These are phyloP conservation scores for Melaleuca alternifolia DNA, from an alignment of 345 rosid genomes.

Conservation along the genomic window DNA sequence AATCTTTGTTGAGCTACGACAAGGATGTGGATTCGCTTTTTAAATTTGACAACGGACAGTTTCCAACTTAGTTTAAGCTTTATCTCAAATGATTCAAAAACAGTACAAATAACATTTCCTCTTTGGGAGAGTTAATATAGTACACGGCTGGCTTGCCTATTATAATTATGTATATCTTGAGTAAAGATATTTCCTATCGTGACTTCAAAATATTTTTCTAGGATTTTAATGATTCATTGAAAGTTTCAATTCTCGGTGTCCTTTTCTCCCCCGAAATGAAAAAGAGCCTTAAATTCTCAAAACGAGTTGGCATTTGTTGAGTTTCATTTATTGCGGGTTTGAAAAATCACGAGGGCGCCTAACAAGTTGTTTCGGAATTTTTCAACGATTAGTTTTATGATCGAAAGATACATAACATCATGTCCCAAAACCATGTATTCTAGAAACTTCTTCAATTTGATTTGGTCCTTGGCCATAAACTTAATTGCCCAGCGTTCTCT, in stretches of 20 bases:
- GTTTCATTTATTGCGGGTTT: neutral
- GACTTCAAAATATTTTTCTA: too few species aligned
- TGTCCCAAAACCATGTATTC: neutral
- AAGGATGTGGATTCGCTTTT: neutral
- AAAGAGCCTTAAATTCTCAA: rapidly evolving
- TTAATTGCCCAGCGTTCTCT: neutral
- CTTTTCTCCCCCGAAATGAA: neutral
- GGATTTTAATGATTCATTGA: neutral
- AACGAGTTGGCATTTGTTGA: neutral
- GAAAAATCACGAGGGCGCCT: neutral
- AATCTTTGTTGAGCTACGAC: too few species aligned
- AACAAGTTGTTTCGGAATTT: neutral
- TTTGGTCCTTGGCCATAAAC: neutral
- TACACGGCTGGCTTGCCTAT: neutral
- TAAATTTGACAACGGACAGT: neutral
- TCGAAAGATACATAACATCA: neutral
- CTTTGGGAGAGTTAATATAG: neutral
- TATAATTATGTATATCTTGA: neutral
- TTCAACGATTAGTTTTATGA: neutral
- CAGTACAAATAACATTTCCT: neutral
- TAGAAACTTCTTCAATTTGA: neutral
- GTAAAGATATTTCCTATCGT: neutral
- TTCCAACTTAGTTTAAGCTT: neutral
- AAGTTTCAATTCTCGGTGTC: neutral
- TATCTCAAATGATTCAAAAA: neutral